Percentiles rank a stretch among this genome's conserved stretches.
Evolutionary conservation across 306 rosid genomes (phyloP).

Genomic region (Arachis hypogaea): DNA sequence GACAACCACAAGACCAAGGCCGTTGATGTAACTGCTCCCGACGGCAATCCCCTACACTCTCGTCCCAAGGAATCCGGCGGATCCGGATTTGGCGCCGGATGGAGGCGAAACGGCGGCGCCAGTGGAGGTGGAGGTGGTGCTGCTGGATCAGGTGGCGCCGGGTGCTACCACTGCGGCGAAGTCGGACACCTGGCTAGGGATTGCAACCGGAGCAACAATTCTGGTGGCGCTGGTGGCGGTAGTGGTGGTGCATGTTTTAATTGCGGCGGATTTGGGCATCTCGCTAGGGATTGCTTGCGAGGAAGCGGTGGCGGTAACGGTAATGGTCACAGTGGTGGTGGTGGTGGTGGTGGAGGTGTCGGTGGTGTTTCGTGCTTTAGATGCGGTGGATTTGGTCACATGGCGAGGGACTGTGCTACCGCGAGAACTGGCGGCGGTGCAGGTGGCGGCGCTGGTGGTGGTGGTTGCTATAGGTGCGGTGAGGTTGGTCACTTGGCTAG

Average conservation of each 20-base stretch:
- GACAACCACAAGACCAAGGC: constrained; percentile 81
- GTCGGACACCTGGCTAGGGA: constrained; percentile 77
- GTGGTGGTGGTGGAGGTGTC: constrained; percentile 18
- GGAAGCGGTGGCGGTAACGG: constrained; percentile 41
- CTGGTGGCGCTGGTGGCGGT: constrained; percentile 42
- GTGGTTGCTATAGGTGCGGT: constrained; percentile 62
- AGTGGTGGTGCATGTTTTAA: constrained; percentile 55
- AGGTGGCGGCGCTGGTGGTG: constrained; percentile 30
- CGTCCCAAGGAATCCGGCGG: constrained; percentile 39
- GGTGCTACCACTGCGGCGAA: constrained; percentile 74
- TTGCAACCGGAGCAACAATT: constrained; percentile 46
- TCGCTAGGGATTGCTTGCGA: constrained; percentile 68
- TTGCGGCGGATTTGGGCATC: constrained; percentile 75
- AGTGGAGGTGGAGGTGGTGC: constrained; percentile 36
- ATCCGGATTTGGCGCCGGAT: constrained; percentile 47
- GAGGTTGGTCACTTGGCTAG: constrained; percentile 73
- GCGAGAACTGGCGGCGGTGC: constrained; percentile 15
- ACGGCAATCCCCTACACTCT: constrained; percentile 62
- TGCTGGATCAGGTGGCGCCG: constrained; percentile 40
- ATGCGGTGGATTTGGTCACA: constrained; percentile 65
- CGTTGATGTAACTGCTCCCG: constrained; percentile 69
- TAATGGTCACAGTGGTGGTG: constrained; percentile 44
- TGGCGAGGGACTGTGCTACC: constrained; percentile 64
- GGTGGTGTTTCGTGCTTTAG: constrained; percentile 48
- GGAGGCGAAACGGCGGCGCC: constrained; percentile 60